Conservation (phyloP, 2,329 filamentous ascomycete genomes). For the Lecanoromycetidae sp. region DNA sequence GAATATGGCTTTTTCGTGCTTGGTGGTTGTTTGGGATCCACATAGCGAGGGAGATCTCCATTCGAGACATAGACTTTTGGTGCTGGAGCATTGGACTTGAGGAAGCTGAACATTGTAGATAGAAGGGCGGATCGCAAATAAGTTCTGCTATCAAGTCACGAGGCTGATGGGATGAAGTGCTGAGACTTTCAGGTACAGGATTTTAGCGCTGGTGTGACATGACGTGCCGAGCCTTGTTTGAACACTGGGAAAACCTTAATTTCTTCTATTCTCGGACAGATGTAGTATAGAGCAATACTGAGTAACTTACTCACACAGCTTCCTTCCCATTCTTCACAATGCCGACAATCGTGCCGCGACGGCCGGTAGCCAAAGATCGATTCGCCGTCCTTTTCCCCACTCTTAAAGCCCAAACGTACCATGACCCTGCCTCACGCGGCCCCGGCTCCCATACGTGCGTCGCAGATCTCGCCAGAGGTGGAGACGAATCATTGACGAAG, state of each 20-base stretch:
- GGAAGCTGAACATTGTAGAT: slow-evolving; percentile 9
- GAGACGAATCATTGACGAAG: slow-evolving; percentile 1
- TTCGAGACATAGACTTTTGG: slow-evolving; percentile 66
- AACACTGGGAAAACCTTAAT: not conserved
- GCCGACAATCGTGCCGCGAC: slow-evolving; percentile 30
- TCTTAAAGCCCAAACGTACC: slow-evolving; percentile 60
- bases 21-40: slow-evolving; percentile 59
- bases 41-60: slow-evolving; percentile 51
- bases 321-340: slow-evolving; percentile 21
- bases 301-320: too few relatives aligned
- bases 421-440: slow-evolving; percentile 46
- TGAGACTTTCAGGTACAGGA: not conserved
- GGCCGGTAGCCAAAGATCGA: slow-evolving; percentile 48
- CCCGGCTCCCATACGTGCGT: slow-evolving; percentile 46
- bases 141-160: too few relatives aligned
- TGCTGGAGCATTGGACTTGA: slow-evolving; percentile 24
- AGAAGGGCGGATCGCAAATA: not conserved
- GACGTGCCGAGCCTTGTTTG: not conserved
- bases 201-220: slow-evolving; percentile 2
- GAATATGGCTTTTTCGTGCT: slow-evolving; percentile 66
- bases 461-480: slow-evolving; percentile 12
- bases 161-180: too few relatives aligned
- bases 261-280: not conserved
- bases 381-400: slow-evolving; percentile 56
- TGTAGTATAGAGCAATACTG: too few relatives aligned